Evolutionary conservation across 768 basidiomycete genomes (phyloP).

Genomic region (Termitomyces sp.): DNA sequence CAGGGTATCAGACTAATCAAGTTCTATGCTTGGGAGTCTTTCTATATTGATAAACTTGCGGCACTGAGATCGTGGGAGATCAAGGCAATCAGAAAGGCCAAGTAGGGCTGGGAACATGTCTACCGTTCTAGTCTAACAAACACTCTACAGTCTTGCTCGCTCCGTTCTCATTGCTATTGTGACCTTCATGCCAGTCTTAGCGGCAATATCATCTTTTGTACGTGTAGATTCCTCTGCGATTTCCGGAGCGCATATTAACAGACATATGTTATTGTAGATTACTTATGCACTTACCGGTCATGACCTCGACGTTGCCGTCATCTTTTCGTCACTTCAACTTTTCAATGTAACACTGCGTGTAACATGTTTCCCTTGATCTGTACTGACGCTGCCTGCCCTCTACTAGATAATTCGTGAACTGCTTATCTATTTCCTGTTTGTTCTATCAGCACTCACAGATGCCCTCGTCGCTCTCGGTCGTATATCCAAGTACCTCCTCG

Average conservation of each 20-base stretch:
- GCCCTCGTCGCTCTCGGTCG: conserved; percentile 43
- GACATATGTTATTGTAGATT: conserved; percentile 31
- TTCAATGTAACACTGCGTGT: conserved; percentile 35
- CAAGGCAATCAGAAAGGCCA: conserved; percentile 27
- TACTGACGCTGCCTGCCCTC: neutral
- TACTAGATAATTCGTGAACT: conserved; percentile 50
- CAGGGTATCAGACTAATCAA: conserved; percentile 64
- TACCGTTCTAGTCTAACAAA: neutral
- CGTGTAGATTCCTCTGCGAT: conserved; percentile 12
- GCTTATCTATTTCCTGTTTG: conserved; percentile 47
- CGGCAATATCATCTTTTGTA: conserved; percentile 45
- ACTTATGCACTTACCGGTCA: conserved; percentile 56
- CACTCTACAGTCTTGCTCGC: conserved; percentile 23
- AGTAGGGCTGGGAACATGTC: conserved; percentile 19
- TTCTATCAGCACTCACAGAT: conserved; percentile 40
- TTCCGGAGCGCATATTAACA: neutral
- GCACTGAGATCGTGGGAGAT: conserved; percentile 32
- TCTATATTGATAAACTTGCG: conserved; percentile 37
- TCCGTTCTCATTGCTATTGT: conserved; percentile 36
- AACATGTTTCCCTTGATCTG: conserved; percentile 11
- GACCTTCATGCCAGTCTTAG: conserved; percentile 46
- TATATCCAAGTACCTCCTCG: conserved; percentile 40
- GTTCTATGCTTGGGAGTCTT: conserved; percentile 52
- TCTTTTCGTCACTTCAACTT: conserved; percentile 52
- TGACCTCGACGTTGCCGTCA: conserved; percentile 41